Percentiles rank a stretch among this genome's conserved stretches.
phyloP scores from a whole-genome alignment of 805 yeast genomes.

The Saccharomyces kudriavzevii region DNA sequence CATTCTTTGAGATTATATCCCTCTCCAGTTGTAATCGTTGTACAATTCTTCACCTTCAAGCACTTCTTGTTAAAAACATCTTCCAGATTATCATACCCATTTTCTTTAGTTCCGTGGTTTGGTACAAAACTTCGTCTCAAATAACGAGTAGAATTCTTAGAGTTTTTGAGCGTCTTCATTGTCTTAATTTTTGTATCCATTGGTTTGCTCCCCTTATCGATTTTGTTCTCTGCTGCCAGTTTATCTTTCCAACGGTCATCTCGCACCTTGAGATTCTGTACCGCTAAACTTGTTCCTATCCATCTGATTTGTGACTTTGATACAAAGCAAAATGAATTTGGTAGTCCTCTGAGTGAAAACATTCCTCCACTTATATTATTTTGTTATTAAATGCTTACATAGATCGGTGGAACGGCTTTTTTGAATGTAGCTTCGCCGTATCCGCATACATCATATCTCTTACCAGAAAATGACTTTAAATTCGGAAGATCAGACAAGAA shows the following conservation, averaged over 20 bases:
- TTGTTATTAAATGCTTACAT: neutral
- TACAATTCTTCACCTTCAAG: constrained; percentile 38
- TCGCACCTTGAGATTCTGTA: neutral
- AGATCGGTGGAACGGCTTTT: neutral
- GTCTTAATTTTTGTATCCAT: constrained; percentile 5
- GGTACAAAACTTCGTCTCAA: constrained; percentile 17
- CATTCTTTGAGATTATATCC: constrained; percentile 50
- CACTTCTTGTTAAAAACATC: constrained; percentile 1
- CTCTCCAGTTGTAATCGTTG: constrained; percentile 69
- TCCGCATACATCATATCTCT: neutral
- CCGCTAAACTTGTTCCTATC: neutral
- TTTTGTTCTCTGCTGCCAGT: neutral
- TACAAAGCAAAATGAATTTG: neutral
- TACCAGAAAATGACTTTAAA: too few species aligned
- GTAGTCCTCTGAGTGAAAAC: neutral
- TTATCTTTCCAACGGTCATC: neutral
- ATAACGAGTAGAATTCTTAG: constrained; percentile 10
- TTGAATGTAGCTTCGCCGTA: neutral
- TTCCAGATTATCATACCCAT: constrained; percentile 4
- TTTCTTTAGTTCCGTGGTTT: neutral
- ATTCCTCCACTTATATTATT: neutral
- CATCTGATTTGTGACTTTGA: neutral
- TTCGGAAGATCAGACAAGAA: too few species aligned
- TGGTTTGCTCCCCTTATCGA: too few species aligned
- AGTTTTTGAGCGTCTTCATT: constrained; percentile 12